phyloP scores from a whole-genome alignment of 2,329 filamentous ascomycete genomes.

The Pseudocercospora vitis region DNA sequence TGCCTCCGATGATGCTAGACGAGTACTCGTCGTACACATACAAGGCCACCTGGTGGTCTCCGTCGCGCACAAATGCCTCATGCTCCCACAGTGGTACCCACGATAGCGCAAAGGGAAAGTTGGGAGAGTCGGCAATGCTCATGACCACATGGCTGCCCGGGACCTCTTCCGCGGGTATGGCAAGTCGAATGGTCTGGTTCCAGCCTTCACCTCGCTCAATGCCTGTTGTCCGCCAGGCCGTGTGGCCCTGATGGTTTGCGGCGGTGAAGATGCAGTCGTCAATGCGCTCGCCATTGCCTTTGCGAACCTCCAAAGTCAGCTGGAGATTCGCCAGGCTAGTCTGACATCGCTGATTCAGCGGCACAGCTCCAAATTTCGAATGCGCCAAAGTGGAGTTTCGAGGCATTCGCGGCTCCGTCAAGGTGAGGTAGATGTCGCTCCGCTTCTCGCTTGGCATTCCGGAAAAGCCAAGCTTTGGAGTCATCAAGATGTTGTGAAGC shows the following conservation, averaged over 20 bases:
- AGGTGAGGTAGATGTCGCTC: slow-evolving; percentile 91
- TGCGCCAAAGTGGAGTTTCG: slow-evolving; percentile 64
- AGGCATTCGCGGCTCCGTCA: slow-evolving; percentile 75
- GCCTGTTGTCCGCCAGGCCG: slow-evolving; percentile 84
- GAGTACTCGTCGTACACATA: slow-evolving; percentile 94
- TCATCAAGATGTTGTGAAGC: slow-evolving; percentile 76
- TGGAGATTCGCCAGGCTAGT: slow-evolving; percentile 74
- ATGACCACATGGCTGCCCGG: slow-evolving; percentile 81
- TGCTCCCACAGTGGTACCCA: slow-evolving; percentile 94
- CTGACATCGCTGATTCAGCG: slow-evolving; percentile 58
- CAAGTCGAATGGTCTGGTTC: slow-evolving; percentile 83
- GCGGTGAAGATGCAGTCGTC: slow-evolving; percentile 85
- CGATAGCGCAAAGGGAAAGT: slow-evolving; percentile 84
- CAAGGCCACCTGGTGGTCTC: slow-evolving; percentile 74
- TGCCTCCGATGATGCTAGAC: slow-evolving; percentile 68
- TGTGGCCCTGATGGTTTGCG: slow-evolving; percentile 75
- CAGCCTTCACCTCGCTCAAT: slow-evolving; percentile 77
- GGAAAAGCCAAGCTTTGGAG: slow-evolving; percentile 88
- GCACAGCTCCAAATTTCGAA: slow-evolving; percentile 77
- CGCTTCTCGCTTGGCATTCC: slow-evolving; percentile 83
- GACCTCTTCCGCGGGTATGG: slow-evolving; percentile 76
- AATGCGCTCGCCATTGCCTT: slow-evolving; percentile 73
- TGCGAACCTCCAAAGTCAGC: slow-evolving; percentile 83
- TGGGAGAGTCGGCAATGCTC: slow-evolving; percentile 82
- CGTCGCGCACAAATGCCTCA: slow-evolving; percentile 85